Evolutionary conservation across 2,329 filamentous ascomycete species (phyloP).

Genomic region (Calycina marina): DNA sequence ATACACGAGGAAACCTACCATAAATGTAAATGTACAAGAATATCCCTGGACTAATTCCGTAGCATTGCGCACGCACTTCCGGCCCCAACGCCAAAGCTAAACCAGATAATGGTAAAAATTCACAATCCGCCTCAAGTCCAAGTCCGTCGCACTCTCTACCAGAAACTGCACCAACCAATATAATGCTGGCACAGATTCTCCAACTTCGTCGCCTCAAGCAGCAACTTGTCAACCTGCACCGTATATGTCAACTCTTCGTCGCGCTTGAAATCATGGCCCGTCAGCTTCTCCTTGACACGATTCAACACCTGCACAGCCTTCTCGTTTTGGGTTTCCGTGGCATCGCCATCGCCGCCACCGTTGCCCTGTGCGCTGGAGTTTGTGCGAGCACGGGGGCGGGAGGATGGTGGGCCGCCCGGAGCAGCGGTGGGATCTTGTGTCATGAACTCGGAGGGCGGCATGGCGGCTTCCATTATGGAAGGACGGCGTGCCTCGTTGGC

Average conservation of each 20-base stretch:
- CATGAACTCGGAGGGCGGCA: constrained; percentile 43
- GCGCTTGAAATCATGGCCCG: constrained; percentile 80
- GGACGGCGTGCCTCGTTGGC: constrained; percentile 39
- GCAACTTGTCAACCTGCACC: constrained; percentile 84
- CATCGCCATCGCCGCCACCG: constrained; percentile 24
- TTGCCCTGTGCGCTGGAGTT: constrained; percentile 37
- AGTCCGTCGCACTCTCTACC: no score
- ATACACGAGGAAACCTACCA: no score
- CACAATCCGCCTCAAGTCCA: no score
- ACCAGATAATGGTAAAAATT: no score
- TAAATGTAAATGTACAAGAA: no score
- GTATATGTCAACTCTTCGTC: constrained; percentile 73
- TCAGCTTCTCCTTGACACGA: constrained; percentile 89
- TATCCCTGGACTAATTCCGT: no score
- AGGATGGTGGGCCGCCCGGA: constrained; percentile 30
- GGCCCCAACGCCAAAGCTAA: no score
- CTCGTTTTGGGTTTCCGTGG: constrained; percentile 76
- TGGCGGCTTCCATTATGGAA: constrained; percentile 52
- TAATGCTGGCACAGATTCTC: constrained; percentile 99
- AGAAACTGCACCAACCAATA: constrained; percentile 98
- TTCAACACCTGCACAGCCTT: constrained; percentile 82
- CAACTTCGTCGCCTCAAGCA: constrained; percentile 88
- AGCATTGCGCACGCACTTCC: no score
- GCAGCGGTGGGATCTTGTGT: constrained; percentile 24
- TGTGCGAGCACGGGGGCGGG: constrained; percentile 40